Evolutionary conservation across 2,329 filamentous ascomycete species (phyloP).

Genomic region (Fusarium haematococcum): DNA sequence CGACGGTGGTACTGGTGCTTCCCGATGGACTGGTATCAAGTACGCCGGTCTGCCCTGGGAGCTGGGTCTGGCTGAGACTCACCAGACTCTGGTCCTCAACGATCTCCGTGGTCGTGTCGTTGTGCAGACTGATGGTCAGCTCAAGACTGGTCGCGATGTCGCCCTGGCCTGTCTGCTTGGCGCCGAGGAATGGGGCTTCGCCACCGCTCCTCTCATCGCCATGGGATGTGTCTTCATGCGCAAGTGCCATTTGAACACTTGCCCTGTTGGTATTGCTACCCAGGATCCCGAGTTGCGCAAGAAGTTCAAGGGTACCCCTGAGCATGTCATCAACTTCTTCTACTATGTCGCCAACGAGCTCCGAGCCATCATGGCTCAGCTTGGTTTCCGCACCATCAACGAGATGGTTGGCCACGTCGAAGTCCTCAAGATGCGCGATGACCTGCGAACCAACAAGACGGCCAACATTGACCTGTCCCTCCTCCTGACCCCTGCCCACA

Average conservation of each 20-base stretch:
- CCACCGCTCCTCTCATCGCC: conserved; percentile 92
- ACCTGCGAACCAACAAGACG: conserved; percentile 88
- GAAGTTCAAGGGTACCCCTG: conserved; percentile 93
- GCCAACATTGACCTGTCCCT: conserved; percentile 93
- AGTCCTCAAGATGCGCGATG: conserved; percentile 85
- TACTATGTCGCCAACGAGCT: conserved; percentile 98
- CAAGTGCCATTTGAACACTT: conserved; percentile 80
- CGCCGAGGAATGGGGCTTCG: conserved; percentile 98
- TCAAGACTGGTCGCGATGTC: conserved; percentile 92
- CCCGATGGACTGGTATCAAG: conserved; percentile 98
- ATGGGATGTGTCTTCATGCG: conserved; percentile 98
- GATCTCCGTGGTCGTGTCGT: conserved; percentile 95
- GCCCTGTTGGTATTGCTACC: conserved; percentile 94
- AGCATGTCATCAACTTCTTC: conserved; percentile 99
- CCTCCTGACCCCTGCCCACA: conserved; percentile 95
- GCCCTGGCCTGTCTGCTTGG: conserved; percentile 94
- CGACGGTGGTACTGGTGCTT: conserved; percentile 96
- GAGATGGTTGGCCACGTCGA: conserved; percentile 98
- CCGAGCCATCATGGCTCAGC: conserved; percentile 94
- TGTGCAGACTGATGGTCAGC: conserved; percentile 95
- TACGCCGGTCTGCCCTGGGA: conserved; percentile 98
- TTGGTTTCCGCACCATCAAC: conserved; percentile 94
- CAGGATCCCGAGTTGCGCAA: conserved; percentile 94
- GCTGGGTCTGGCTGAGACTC: conserved; percentile 94
- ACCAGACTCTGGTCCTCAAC: conserved; percentile 95